Conservation (phyloP, 352 stramenopile genomes). For the Phytophthora aleatoria region DNA sequence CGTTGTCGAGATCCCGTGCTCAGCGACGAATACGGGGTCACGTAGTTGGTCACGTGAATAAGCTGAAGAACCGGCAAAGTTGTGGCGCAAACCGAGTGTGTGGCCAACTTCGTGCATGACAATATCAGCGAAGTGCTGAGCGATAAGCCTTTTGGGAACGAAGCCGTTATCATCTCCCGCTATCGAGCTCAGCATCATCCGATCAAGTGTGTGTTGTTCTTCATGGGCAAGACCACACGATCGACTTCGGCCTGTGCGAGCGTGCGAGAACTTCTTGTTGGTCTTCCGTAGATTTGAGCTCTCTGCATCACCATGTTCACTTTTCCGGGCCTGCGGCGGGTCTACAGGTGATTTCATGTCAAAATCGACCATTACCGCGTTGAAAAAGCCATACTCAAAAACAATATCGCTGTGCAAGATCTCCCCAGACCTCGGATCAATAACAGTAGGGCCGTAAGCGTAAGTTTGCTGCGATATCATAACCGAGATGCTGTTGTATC, state of each 20-base stretch:
- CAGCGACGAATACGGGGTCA: conserved; percentile 50
- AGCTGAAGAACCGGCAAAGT: conserved; percentile 72
- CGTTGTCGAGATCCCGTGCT: conserved; percentile 60
- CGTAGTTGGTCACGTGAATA: conserved; percentile 63
- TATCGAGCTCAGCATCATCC: conserved; percentile 40
- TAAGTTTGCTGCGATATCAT: conserved; percentile 86
- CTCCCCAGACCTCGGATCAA: conserved; percentile 82
- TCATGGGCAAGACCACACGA: conserved; percentile 55
- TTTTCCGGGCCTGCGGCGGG: conserved; percentile 23
- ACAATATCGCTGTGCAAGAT: conserved; percentile 89
- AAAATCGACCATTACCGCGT: conserved; percentile 64
- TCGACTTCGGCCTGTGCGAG: conserved; percentile 18
- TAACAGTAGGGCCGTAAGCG: conserved; percentile 63
- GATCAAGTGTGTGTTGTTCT: conserved; percentile 46
- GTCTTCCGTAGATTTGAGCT: neutral
- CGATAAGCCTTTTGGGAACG: conserved; percentile 64
- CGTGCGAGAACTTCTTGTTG: neutral
- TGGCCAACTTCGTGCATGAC: conserved; percentile 92
- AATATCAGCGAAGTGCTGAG: conserved; percentile 71
- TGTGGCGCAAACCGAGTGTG: conserved; percentile 86
- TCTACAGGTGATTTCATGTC: conserved; percentile 47
- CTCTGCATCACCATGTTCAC: neutral
- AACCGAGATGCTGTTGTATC: conserved; percentile 88
- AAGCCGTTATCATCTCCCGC: conserved; percentile 21
- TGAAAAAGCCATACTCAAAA: conserved; percentile 89